Conservation (phyloP, 2,329 filamentous ascomycete species). For the Coniella vitis region DNA sequence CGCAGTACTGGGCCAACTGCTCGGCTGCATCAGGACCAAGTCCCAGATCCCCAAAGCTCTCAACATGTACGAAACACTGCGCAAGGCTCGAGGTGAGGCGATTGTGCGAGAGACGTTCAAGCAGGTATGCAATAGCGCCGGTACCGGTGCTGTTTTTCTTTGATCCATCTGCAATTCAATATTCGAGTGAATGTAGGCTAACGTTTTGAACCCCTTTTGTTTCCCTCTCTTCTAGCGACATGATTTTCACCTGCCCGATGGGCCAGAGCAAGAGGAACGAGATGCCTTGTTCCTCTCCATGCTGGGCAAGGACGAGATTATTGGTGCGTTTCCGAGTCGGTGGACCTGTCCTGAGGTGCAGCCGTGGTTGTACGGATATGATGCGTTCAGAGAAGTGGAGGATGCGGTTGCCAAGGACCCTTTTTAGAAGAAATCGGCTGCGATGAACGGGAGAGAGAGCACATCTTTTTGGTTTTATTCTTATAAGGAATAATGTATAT, state of each 20-base stretch:
- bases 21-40: slow-evolving; percentile 42
- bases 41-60: slow-evolving; percentile 39
- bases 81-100: slow-evolving; percentile 41
- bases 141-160: too few species aligned
- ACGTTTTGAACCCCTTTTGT: too few species aligned
- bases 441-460: too few species aligned
- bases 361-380: slow-evolving; percentile 59
- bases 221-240: slow-evolving; percentile 30
- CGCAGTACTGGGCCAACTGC: slow-evolving; percentile 53
- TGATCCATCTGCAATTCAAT: too few species aligned
- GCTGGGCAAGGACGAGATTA: slow-evolving; percentile 40
- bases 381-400: slow-evolving; percentile 50
- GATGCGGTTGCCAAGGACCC: slow-evolving; percentile 20
- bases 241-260: slow-evolving; percentile 46
- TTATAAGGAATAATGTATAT: not conserved
- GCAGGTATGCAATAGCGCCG: too few species aligned
- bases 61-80: slow-evolving; percentile 37
- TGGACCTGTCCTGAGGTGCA: slow-evolving; percentile 58
- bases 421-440: too few species aligned
- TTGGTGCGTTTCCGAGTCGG: slow-evolving; percentile 51
- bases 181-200: too few species aligned
- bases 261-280: slow-evolving; percentile 49
- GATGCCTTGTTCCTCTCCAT: slow-evolving; percentile 51
- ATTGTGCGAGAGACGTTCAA: slow-evolving; percentile 58
- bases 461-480: too few species aligned